These are phyloP conservation scores for Lathyrus oleraceus DNA, from an alignment of 306 rosid species.

Conservation along the genomic window DNA sequence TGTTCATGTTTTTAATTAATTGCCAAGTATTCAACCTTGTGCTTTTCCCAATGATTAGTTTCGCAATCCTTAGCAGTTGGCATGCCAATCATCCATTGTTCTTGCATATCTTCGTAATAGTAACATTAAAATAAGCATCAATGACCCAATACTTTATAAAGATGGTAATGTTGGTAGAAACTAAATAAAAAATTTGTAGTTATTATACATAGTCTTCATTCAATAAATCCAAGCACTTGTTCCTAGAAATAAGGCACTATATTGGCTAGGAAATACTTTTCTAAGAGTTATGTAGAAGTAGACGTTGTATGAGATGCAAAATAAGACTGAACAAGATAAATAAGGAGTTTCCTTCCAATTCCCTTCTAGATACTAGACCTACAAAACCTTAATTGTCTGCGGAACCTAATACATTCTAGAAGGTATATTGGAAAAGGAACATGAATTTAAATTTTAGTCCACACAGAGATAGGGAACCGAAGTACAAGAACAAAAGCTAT, in stretches of 20 bases:
- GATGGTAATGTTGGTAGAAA: neutral
- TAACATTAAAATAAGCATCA: neutral
- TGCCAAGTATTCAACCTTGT: neutral
- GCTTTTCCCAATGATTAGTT: neutral
- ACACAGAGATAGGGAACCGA: neutral
- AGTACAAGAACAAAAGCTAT: conserved; percentile 4
- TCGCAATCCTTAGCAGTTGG: conserved; percentile 3
- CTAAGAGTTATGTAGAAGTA: conserved; percentile 2
- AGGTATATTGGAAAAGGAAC: neutral
- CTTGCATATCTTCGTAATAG: neutral
- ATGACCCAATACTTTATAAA: conserved; percentile 8
- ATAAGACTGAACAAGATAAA: neutral
- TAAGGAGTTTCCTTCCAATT: neutral
- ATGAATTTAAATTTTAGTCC: neutral
- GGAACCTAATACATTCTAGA: conserved; percentile 5
- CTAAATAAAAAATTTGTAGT: neutral
- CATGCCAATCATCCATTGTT: conserved; percentile 17
- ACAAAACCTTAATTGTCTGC: neutral
- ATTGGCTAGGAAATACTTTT: conserved; percentile 13
- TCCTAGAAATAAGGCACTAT: neutral
- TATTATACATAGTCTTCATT: neutral
- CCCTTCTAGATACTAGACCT: conserved; percentile 14
- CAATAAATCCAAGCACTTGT: neutral
- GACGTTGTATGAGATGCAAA: conserved; percentile 8
- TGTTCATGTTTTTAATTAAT: neutral